Evolutionary conservation across 768 basidiomycete species (phyloP), one percentile per base, ranked within the genome.

Genomic region (Tylopilus felleus): DNA sequence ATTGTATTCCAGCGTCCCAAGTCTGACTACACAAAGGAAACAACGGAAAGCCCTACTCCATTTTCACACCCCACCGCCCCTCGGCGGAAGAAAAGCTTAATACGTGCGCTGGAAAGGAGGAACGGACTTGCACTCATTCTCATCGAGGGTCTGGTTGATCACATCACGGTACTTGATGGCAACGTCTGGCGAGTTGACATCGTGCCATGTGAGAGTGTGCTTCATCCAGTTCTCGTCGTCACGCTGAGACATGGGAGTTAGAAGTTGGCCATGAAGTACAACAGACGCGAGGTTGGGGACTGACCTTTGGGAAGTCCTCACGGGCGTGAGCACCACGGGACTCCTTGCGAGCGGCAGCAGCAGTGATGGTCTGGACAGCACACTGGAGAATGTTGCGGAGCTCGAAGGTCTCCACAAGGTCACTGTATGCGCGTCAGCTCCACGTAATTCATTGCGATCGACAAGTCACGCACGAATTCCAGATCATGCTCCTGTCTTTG

Each of bases 401-500:
- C 71, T 99, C 97, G 51, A 98, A 81, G 10, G 95, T 98, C 76
- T 99, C 97, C 57, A 98, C 81, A 54, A 99, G 86, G 70, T 99
- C 97, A 61, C 93, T 95, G 61, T 4, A 57, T 22, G 12, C 47
- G 38, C 44, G 44, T 57, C 33, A 63, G 29, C 53, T 38, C 47
- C 33, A 48, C 41, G 36, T 56, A 38, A 27, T 55, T 42, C 23
- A 57, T 27, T 36, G 12, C 40, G 16, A 33, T 14, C 14, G 16
- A 57, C 35, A 47, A 31, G n/a, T 42, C 14, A 68, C 92, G 58
- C 65, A 96, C 94, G 93, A 92, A 77, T 98, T 98, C 97, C 96
- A 99, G 73, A 98, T 97, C 95, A 98, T 91, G 74, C 91, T 93
- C 67, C 97, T 82, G 73, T 98, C 97, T 78, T 97, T 94, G 78